Evolutionary conservation across 192 early-diverging fungal genomes (phyloP).

Genomic region (Coemansia sp.): DNA sequence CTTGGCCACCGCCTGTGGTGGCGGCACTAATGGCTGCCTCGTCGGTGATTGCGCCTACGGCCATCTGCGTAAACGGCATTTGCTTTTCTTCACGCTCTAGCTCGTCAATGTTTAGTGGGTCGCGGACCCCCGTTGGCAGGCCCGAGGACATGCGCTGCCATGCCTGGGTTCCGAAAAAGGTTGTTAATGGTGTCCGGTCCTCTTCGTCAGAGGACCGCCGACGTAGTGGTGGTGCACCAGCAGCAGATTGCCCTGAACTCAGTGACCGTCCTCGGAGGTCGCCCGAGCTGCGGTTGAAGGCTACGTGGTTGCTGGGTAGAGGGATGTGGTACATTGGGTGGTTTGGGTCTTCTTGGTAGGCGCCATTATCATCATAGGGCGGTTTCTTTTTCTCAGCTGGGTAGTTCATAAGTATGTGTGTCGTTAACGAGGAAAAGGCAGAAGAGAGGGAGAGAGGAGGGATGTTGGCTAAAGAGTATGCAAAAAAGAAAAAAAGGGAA

Average conservation of each 20-base stretch:
- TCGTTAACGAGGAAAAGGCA: not conserved
- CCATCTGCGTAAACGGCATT: constrained; percentile 50
- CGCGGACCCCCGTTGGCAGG: constrained; percentile 46
- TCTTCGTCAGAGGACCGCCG: constrained; percentile 39
- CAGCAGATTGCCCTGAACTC: constrained; percentile 22
- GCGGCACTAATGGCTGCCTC: not conserved
- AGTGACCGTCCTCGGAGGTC: constrained; percentile 35
- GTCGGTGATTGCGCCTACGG: constrained; percentile 37
- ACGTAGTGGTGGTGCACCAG: too few species aligned
- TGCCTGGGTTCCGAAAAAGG: constrained; percentile 36
- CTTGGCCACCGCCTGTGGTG: not conserved
- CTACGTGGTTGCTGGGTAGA: constrained; percentile 19
- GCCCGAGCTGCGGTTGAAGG: not conserved
- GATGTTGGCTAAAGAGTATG: not conserved
- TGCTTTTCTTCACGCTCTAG: constrained; percentile 55
- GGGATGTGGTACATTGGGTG: constrained; percentile 22
- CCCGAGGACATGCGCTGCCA: constrained; percentile 52
- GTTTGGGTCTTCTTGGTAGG: constrained; percentile 2
- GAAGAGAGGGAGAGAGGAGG: not conserved
- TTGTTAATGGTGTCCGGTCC: constrained; percentile 34
- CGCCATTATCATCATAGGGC: not conserved
- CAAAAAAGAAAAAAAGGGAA: not conserved
- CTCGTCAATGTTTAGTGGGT: constrained; percentile 58
- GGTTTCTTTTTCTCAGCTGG: constrained; percentile 1
- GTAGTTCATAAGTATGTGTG: constrained; percentile 4